These are phyloP conservation scores for Trypanosoma cruzi DNA, from an alignment of 208 protist genomes.

Conservation along the genomic window DNA sequence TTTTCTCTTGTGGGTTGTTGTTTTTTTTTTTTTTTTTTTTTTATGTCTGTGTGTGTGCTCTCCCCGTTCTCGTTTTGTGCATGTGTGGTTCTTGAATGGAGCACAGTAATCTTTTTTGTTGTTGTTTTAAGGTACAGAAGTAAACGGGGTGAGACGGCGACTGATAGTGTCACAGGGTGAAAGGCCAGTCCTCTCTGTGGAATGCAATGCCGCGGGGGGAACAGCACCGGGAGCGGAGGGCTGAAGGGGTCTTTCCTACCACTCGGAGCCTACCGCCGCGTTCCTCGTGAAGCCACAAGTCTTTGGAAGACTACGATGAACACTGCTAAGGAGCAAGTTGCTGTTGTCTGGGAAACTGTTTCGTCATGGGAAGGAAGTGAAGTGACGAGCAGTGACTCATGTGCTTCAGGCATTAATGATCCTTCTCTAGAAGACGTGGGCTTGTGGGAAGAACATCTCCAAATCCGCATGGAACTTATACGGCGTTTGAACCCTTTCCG, in stretches of 20 bases:
- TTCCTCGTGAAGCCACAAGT: not conserved
- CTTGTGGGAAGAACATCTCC: not conserved
- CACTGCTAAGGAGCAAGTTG: too few relatives aligned
- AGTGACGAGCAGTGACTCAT: not conserved
- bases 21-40: too few relatives aligned
- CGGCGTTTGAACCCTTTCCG: conserved; percentile 11
- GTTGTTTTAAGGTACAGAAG: too few relatives aligned
- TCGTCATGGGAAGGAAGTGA: conserved; percentile 27
- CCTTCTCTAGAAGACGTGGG: not conserved
- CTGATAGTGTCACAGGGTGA: not conserved
- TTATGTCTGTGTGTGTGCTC: too few relatives aligned
- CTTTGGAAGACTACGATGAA: too few relatives aligned
- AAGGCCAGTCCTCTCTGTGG: not conserved
- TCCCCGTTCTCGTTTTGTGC: too few relatives aligned
- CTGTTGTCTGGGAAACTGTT: conserved; percentile 20
- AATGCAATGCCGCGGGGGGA: conserved; percentile 13
- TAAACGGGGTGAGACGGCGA: not conserved
- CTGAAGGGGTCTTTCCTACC: conserved; percentile 9
- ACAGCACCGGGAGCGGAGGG: not conserved
- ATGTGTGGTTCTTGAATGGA: too few relatives aligned
- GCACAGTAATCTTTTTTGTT: too few relatives aligned
- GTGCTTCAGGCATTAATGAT: not conserved
- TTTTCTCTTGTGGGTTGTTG: too few relatives aligned
- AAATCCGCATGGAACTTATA: conserved; percentile 17
- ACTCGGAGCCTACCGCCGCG: conserved; percentile 3